phyloP scores from a whole-genome alignment of 2,329 filamentous ascomycete species.

The Beauveria rudraprayagi region DNA sequence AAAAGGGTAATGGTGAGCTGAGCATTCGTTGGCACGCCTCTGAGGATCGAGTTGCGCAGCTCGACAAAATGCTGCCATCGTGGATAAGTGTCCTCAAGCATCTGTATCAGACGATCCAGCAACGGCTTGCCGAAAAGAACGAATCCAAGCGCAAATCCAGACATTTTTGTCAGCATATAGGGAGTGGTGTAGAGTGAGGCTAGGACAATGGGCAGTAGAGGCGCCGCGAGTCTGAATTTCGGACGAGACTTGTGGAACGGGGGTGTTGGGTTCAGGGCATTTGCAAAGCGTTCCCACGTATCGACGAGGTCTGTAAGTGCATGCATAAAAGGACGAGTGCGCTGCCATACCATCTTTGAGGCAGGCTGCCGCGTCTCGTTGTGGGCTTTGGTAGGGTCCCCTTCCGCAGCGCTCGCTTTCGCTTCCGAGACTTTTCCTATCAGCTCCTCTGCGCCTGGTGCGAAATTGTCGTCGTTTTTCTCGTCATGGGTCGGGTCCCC shows the following conservation, averaged over 20 bases:
- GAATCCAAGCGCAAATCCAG: constrained; percentile 62
- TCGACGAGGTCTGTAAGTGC: constrained; percentile 38
- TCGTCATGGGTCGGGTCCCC: constrained; percentile 61
- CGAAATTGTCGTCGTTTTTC: not conserved
- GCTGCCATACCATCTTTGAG: constrained; percentile 67
- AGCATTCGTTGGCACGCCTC: constrained; percentile 77
- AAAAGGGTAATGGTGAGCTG: constrained; percentile 75
- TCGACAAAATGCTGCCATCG: constrained; percentile 70
- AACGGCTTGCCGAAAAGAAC: constrained; percentile 74
- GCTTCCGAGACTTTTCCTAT: constrained; percentile 22
- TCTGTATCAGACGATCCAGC: constrained; percentile 49
- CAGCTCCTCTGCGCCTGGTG: constrained; percentile 13
- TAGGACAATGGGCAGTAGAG: constrained; percentile 35
- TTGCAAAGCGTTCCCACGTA: constrained; percentile 43
- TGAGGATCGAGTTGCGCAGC: constrained; percentile 66
- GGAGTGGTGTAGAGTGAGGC: not conserved
- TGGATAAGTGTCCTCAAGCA: constrained; percentile 55
- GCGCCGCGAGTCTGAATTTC: constrained; percentile 44
- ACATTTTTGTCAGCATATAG: constrained; percentile 53
- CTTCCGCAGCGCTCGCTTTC: constrained; percentile 26
- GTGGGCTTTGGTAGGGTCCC: constrained; percentile 37
- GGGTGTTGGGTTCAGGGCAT: constrained; percentile 53
- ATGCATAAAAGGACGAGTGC: constrained; percentile 66
- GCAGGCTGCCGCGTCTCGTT: constrained; percentile 74
- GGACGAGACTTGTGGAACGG: constrained; percentile 50